These are phyloP conservation scores for Fusarium sp. DNA, from an alignment of 2,329 filamentous ascomycete genomes.

Conservation along the genomic window DNA sequence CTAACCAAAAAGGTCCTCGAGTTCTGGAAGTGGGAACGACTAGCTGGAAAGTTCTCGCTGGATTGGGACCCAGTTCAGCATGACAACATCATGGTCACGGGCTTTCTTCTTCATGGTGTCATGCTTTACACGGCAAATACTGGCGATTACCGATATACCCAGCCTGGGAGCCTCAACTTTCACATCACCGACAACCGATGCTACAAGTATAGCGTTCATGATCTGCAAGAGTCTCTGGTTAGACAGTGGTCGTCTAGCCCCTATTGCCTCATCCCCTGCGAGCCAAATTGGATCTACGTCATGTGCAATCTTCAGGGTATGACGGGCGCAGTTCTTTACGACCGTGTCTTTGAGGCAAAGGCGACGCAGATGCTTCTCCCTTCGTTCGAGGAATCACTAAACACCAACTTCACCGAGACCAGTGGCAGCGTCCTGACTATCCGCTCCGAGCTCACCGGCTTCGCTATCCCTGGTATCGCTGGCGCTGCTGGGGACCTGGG, in stretches of 20 bases:
- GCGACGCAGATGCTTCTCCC: neutral
- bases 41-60: neutral
- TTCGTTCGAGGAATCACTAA: neutral
- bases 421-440: neutral
- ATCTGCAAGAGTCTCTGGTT: neutral
- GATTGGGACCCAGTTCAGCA: neutral
- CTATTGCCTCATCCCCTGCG: neutral
- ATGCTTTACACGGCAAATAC: neutral
- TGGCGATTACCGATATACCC: neutral
- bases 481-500: neutral
- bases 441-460: neutral
- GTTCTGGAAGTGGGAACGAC: conserved; percentile 2
- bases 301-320: neutral
- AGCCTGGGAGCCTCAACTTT: neutral
- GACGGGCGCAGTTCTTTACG: neutral
- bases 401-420: neutral
- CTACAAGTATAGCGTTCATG: neutral
- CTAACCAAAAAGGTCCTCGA: neutral
- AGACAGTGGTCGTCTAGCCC: neutral
- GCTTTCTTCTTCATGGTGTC: neutral
- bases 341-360: neutral
- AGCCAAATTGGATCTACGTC: neutral
- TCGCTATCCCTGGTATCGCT: neutral
- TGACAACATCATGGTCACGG: conserved; percentile 7
- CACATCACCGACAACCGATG: neutral